These are phyloP conservation scores for Lizanozyma gosingica DNA, from an alignment of 1,139 yeast genomes.

Conservation along the genomic window DNA sequence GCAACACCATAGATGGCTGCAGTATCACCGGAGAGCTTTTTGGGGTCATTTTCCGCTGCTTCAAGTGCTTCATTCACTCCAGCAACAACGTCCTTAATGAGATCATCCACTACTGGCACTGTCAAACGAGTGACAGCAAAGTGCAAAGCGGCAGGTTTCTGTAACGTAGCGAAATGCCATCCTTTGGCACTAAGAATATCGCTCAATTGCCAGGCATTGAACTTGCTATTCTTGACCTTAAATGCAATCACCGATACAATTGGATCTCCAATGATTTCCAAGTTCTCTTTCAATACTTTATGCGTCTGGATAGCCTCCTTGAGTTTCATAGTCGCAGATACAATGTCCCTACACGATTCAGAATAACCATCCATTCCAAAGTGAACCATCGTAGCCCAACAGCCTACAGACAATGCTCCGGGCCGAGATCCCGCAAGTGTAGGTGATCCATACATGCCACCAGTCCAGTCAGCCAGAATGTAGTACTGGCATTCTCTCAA, in stretches of 20 bases:
- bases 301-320: conserved; percentile 35
- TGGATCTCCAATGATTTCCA: conserved; percentile 79
- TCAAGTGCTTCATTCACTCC: conserved; percentile 36
- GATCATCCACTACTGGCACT: conserved; percentile 50
- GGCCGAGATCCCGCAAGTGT: conserved; percentile 96
- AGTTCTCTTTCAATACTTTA: conserved; percentile 15
- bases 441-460: conserved; percentile 95
- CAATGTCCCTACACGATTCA: conserved; percentile 57
- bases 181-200: conserved; percentile 63
- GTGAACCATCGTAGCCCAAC: conserved; percentile 87
- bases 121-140: conserved; percentile 78
- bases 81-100: conserved; percentile 46
- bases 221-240: conserved; percentile 30
- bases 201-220: conserved; percentile 69
- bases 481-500: conserved; percentile 80
- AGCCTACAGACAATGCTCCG: conserved; percentile 93
- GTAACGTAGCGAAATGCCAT: conserved; percentile 87
- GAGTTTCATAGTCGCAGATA: conserved; percentile 52
- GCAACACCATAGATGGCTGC: conserved; percentile 95
- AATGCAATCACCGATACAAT: conserved; percentile 74
- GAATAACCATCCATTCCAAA: conserved; percentile 77
- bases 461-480: conserved; percentile 78
- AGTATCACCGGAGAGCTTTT: conserved; percentile 45
- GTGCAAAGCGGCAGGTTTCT: conserved; percentile 85
- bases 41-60: conserved; percentile 12